These are phyloP conservation scores for Kazachstania psychrophila DNA, from an alignment of 805 yeast genomes.

Conservation along the genomic window DNA sequence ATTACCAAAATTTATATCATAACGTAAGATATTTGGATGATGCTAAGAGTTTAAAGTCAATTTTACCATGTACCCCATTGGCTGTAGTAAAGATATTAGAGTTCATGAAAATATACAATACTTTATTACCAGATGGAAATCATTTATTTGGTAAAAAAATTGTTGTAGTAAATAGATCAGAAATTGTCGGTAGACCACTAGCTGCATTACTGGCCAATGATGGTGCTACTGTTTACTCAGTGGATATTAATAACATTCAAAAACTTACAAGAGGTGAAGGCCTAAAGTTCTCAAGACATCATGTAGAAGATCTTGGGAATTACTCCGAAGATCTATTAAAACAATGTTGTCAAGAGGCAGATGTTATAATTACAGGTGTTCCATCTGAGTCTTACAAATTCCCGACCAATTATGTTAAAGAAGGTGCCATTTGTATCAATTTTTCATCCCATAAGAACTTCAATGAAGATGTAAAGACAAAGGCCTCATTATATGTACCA, in stretches of 20 bases:
- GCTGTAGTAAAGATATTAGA: constrained; percentile 92
- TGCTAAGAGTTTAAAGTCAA: constrained; percentile 59
- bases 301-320: constrained; percentile 51
- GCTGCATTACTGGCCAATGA: constrained; percentile 95
- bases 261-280: constrained; percentile 93
- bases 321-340: constrained; percentile 38
- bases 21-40: constrained; percentile 84
- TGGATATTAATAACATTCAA: constrained; percentile 79
- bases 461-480: constrained; percentile 67
- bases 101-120: constrained; percentile 78
- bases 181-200: constrained; percentile 93
- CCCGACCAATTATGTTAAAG: constrained; percentile 67
- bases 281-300: constrained; percentile 69
- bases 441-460: constrained; percentile 87
- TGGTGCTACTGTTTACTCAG: constrained; percentile 93
- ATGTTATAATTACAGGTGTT: constrained; percentile 93
- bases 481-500: constrained; percentile 89
- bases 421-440: constrained; percentile 87
- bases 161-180: constrained; percentile 86
- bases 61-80: constrained; percentile 92
- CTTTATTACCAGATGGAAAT: constrained; percentile 76
- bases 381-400: constrained; percentile 79
- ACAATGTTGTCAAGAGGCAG: constrained; percentile 63
- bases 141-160: constrained; percentile 87
- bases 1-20: constrained; percentile 91